A percentile compares a stretch with the other conserved stretches of the same genome.
Evolutionary conservation across 176 grass and related monocot species (phyloP).

Genomic region (Carex parvula): DNA sequence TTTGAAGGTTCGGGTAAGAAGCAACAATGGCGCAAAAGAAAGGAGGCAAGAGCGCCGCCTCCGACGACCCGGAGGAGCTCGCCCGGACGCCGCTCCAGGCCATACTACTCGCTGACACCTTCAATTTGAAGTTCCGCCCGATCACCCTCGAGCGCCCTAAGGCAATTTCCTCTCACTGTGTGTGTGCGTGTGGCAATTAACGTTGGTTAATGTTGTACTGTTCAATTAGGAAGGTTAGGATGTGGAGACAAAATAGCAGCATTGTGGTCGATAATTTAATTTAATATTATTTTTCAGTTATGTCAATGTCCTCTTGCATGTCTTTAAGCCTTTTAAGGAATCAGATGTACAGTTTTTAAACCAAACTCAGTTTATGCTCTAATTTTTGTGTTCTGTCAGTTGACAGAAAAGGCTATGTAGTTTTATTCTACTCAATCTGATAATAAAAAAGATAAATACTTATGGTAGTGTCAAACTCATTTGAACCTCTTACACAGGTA

Average conservation of each 20-base stretch:
- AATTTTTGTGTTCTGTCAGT: not conserved
- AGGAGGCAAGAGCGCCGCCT: conserved; percentile 27
- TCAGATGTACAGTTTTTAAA: not conserved
- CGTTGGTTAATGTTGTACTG: not conserved
- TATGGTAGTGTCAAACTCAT: not conserved
- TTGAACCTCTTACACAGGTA: not conserved
- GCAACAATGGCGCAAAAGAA: conserved; percentile 68
- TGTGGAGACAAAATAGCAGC: not conserved
- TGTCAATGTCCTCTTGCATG: not conserved
- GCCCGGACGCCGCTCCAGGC: conserved; percentile 72
- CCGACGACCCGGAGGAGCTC: conserved; percentile 69
- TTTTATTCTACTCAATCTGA: not conserved
- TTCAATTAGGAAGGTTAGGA: not conserved
- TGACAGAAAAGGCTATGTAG: not conserved
- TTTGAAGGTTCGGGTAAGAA: too few species aligned
- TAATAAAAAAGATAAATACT: not conserved
- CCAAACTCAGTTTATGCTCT: not conserved
- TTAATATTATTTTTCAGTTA: not conserved
- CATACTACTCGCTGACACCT: conserved; percentile 43
- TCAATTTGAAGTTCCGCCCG: conserved; percentile 2
- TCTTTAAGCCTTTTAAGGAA: not conserved
- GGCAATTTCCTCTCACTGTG: conserved; percentile 28
- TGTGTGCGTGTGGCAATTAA: not conserved
- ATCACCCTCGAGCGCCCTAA: conserved; percentile 72
- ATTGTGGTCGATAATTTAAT: not conserved